A percentile compares a stretch with the other conserved stretches of the same genome.
phyloP scores from a whole-genome alignment of 257 asterid genomes.

The Lithospermum erythrorhizon region DNA sequence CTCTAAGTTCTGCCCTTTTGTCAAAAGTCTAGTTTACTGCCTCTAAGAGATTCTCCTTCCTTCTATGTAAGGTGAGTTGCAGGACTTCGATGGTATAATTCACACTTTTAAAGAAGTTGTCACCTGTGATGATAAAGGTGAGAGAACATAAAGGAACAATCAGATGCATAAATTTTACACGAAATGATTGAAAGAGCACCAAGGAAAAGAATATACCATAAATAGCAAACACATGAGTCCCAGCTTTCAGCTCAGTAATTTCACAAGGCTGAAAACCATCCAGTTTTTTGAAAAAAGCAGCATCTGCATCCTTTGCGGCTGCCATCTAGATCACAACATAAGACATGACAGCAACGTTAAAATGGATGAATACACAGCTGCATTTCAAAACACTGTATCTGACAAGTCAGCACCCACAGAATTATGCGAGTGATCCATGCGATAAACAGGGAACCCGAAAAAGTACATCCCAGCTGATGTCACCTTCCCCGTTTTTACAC shows the following conservation, averaged over 20 bases:
- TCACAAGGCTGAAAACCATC: conserved; percentile 98
- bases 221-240: conserved; percentile 82
- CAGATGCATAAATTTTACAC: conserved; percentile 10
- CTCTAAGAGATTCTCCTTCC: conserved; percentile 70
- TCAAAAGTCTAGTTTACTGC: conserved; percentile 81
- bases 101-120: conserved; percentile 83
- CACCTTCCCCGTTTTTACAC: conserved; percentile 72
- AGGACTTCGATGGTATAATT: conserved; percentile 78
- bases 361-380: conserved; percentile 5
- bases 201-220: conserved; percentile 49
- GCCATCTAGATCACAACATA: conserved; percentile 30
- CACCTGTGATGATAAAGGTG: conserved; percentile 41
- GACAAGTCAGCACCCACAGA: conserved; percentile 36
- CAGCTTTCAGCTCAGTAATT: conserved; percentile 75
- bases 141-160: conserved; percentile 11
- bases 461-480: conserved; percentile 86
- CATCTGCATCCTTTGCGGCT: conserved; percentile 76
- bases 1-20: conserved; percentile 83
- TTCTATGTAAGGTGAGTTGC: conserved; percentile 57
- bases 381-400: not conserved
- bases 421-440: conserved; percentile 62
- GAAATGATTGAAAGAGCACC: conserved; percentile 9
- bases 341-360: conserved; percentile 10
- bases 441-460: conserved; percentile 85
- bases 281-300: conserved; percentile 85